Percentiles rank a stretch among this genome's conserved stretches.
These are phyloP conservation scores for Phytopythium mirpurense DNA, from an alignment of 352 stramenopile species.

Conservation along the genomic window DNA sequence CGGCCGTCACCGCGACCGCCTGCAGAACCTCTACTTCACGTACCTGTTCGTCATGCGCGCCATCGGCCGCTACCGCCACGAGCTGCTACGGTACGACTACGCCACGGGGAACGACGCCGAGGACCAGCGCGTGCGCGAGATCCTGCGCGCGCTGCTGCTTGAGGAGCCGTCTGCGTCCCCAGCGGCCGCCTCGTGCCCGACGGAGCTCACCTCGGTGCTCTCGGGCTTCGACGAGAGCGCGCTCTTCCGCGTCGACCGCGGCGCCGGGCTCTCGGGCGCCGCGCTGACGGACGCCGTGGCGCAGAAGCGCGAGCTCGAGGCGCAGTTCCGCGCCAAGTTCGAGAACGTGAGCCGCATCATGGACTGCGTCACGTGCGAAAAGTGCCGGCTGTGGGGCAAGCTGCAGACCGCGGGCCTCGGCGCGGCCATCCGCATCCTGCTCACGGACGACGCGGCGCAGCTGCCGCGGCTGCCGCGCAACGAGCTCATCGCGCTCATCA, in stretches of 20 bases:
- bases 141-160: conserved; percentile 64
- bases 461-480: conserved; percentile 88
- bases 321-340: conserved; percentile 91
- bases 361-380: conserved; percentile 99
- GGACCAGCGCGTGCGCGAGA: conserved; percentile 61
- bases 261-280: conserved; percentile 43
- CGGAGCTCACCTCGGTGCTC: conserved; percentile 55
- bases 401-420: conserved; percentile 96
- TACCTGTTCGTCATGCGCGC: conserved; percentile 97
- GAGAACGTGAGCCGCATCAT: conserved; percentile 98
- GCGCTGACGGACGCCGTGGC: conserved; percentile 51
- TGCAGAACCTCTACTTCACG: conserved; percentile 98
- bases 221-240: conserved; percentile 86
- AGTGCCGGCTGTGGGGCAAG: conserved; percentile 98
- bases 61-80: conserved; percentile 88
- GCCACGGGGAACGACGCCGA: conserved; percentile 90
- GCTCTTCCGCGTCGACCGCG: conserved; percentile 75
- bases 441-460: conserved; percentile 81
- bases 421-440: conserved; percentile 96
- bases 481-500: conserved; percentile 97
- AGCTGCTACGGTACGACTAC: conserved; percentile 95
- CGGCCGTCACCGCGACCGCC: conserved; percentile 88
- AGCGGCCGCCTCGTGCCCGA: conserved; percentile 36
- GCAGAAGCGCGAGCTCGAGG: conserved; percentile 56
- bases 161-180: conserved; percentile 20